Evolutionary conservation across 805 yeast genomes (phyloP).

Genomic region (Cyberlindnera meyerae): DNA sequence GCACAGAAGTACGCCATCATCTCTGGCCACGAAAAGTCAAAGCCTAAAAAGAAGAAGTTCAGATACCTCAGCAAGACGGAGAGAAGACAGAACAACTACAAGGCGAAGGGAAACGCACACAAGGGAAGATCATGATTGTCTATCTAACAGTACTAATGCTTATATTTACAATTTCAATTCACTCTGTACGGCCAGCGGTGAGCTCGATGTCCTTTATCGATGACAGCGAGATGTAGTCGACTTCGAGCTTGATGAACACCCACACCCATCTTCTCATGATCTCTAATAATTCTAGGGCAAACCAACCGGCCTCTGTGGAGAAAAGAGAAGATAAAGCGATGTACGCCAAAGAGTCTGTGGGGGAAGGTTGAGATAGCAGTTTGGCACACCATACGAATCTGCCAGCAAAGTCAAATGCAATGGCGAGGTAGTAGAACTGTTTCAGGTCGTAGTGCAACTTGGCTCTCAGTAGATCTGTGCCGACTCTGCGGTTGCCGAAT

Average conservation of each 20-base stretch:
- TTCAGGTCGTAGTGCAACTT: slow-evolving; percentile 11
- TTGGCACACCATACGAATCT: slow-evolving; percentile 77
- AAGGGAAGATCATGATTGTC: slow-evolving; percentile 18
- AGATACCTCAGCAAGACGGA: slow-evolving; percentile 81
- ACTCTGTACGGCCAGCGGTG: background rate
- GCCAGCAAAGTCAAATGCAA: slow-evolving; percentile 54
- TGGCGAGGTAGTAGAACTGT: slow-evolving; percentile 50
- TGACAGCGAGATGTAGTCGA: slow-evolving; percentile 39
- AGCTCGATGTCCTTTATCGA: slow-evolving; percentile 11
- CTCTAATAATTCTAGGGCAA: slow-evolving; percentile 68
- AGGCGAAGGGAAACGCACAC: slow-evolving; percentile 35
- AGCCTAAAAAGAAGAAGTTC: slow-evolving; percentile 67
- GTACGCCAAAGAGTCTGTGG: slow-evolving; percentile 2
- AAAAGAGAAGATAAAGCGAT: slow-evolving; percentile 14
- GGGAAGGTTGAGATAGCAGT: too few relatives aligned
- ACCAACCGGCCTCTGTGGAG: slow-evolving; percentile 50
- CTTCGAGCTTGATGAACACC: slow-evolving; percentile 81
- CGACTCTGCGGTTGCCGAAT: background rate
- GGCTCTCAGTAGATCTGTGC: slow-evolving; percentile 2
- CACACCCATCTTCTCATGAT: slow-evolving; percentile 82
- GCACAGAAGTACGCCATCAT: slow-evolving; percentile 81
- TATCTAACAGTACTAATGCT: background rate
- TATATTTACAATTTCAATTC: background rate
- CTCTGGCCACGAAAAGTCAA: slow-evolving; percentile 25
- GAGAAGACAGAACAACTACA: slow-evolving; percentile 55